A percentile compares a stretch with the other conserved stretches of the same genome.
These are phyloP conservation scores for Podospora tetraspora DNA, from an alignment of 495 filamentous ascomycete genomes.

Conservation along the genomic window DNA sequence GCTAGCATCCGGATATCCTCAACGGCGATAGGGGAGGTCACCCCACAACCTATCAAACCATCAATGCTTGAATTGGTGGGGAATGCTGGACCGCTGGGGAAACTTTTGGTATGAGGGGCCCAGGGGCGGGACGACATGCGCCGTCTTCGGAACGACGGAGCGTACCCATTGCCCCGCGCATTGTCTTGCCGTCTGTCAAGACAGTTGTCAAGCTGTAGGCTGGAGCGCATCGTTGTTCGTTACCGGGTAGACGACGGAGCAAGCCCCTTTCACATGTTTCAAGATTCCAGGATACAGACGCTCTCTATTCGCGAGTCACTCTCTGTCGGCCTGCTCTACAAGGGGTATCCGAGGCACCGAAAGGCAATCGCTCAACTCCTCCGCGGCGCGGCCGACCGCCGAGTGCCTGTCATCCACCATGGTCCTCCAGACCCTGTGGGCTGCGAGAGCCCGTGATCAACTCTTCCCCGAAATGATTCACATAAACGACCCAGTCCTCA, in stretches of 20 bases:
- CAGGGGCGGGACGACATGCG: neutral
- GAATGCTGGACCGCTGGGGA: neutral
- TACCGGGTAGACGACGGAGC: neutral
- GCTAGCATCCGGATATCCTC: neutral
- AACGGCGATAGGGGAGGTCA: neutral
- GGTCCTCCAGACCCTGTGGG: neutral
- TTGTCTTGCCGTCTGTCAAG: neutral
- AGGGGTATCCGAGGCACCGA: neutral
- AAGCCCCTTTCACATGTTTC: neutral
- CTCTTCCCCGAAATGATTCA: neutral
- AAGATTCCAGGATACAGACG: neutral
- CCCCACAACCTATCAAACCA: neutral
- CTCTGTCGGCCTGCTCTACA: neutral
- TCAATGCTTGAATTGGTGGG: neutral
- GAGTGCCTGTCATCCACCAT: neutral
- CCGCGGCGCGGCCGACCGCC: neutral
- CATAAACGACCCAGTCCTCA: constrained; percentile 26
- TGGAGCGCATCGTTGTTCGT: neutral
- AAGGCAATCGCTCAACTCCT: constrained; percentile 5
- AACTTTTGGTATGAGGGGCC: neutral
- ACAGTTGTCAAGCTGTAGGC: neutral
- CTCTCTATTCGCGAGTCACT: neutral
- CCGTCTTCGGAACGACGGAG: neutral
- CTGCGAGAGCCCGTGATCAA: neutral
- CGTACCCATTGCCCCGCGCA: neutral